Evolutionary conservation across 2,329 filamentous ascomycete species (phyloP), one percentile per base, ranked within the genome.

Genomic region (Ophiostoma montium): DNA sequence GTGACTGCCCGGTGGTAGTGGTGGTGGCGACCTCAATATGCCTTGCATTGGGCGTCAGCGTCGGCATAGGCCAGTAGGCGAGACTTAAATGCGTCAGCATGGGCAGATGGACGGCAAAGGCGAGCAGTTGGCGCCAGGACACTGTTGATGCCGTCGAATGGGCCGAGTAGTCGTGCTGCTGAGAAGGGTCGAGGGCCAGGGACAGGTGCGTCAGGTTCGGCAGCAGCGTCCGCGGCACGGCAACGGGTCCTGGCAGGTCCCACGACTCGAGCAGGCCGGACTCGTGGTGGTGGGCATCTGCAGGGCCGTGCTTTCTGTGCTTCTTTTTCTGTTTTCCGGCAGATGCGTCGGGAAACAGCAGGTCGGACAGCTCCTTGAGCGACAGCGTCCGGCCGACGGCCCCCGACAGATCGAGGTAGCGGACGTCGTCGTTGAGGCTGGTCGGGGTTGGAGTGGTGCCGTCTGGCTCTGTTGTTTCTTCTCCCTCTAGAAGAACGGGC

Each of bases 131-230:
- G 44, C 69, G 72, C 78, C 78, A 82, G 1, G 76, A 78, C 15
- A 69, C 67, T 6, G 60, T 27, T 27, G 4, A 8, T 27, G 23
- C 23, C 5, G 23, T 27, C 5, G 23, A 59, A 6, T 50, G 50
- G 13, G 53, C 38, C 30, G 18, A 51, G 23, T 19, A 5, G 6
- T 32, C 16, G 23, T 27, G 35, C 19, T 15, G 27, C 15, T 39
- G 36, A 15, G 50, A 49, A 1, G 70, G 68, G 46, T 65, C 57
- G 44, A 76, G 55, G 4, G 76, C 75, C 2, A 82, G 70, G 2
- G 76, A 80, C 9, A 82, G 65, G 54, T 80, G 76, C 0, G 76
- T 80, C 12, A 82, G 65, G 52, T 73, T 73, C 10, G 76, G 75
- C 36, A 81, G 61, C 16, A 79, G 60, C 11, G 61, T 58, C 27